Evolutionary conservation across 2,329 filamentous ascomycete species (phyloP).

Genomic region (Aureobasidium sp.): DNA sequence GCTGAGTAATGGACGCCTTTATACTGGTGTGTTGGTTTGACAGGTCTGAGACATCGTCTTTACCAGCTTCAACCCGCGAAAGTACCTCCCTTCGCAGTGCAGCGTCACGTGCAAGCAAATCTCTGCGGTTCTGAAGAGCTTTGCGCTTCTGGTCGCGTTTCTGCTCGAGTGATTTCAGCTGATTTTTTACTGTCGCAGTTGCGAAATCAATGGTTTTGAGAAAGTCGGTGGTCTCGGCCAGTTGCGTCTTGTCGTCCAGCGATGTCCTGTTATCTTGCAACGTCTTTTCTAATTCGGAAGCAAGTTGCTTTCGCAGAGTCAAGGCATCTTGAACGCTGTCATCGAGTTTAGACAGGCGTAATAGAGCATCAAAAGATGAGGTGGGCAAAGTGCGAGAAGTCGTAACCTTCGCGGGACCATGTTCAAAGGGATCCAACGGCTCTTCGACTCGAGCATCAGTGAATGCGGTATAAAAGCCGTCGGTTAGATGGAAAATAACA

Average conservation of each 20-base stretch:
- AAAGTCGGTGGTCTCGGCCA: constrained; percentile 38
- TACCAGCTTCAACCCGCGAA: constrained; percentile 37
- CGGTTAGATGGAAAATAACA: constrained; percentile 74
- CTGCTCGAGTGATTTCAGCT: constrained; percentile 55
- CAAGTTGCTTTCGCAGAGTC: constrained; percentile 64
- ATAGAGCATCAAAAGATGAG: constrained; percentile 79
- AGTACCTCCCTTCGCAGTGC: constrained; percentile 40
- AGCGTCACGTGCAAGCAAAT: constrained; percentile 61
- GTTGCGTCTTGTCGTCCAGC: constrained; percentile 29
- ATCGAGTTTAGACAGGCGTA: constrained; percentile 81
- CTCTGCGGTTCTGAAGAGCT: constrained; percentile 58
- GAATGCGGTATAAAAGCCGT: constrained; percentile 76
- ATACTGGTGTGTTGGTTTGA: constrained; percentile 37
- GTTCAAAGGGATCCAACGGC: constrained; percentile 23
- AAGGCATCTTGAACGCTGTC: constrained; percentile 87
- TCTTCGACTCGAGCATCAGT: constrained; percentile 54
- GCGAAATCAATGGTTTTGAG: constrained; percentile 42
- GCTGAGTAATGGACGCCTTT: constrained; percentile 66
- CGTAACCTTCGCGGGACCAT: constrained; percentile 29
- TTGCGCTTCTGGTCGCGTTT: constrained; percentile 60
- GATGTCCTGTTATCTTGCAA: constrained; percentile 34
- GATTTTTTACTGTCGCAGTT: constrained; percentile 58
- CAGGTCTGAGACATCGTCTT: constrained; percentile 41
- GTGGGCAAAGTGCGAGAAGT: constrained; percentile 51
- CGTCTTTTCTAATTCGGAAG: constrained; percentile 64